These are phyloP conservation scores for Ganoderma lucidum DNA, from an alignment of 1,284 basidiomycete genomes.

Conservation along the genomic window DNA sequence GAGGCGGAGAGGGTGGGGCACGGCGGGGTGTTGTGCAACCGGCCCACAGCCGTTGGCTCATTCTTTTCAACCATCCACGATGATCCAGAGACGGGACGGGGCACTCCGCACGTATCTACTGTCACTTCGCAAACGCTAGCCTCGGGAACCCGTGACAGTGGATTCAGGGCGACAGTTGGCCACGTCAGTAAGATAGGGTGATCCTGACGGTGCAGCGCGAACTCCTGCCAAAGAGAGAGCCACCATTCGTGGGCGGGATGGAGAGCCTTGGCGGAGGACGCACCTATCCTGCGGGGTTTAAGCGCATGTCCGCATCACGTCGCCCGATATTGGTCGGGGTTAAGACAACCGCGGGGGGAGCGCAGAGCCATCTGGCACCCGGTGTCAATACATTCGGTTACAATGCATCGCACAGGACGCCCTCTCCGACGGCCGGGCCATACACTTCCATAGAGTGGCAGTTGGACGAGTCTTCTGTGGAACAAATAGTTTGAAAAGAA, in stretches of 20 bases:
- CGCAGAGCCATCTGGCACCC: not conserved
- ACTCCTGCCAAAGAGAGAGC: not conserved
- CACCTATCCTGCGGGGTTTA: slow-evolving; percentile 28
- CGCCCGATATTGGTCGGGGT: not conserved
- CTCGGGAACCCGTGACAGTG: slow-evolving; percentile 12
- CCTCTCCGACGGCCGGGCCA: not conserved
- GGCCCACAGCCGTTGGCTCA: not conserved
- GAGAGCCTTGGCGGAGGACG: not conserved
- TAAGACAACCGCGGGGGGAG: not conserved
- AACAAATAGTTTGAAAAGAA: not conserved
- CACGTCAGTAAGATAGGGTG: not conserved
- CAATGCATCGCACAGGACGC: not conserved
- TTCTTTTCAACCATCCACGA: slow-evolving; percentile 34
- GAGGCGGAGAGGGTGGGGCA: not conserved
- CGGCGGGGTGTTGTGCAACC: not conserved
- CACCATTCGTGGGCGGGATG: not conserved
- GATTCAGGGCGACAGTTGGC: not conserved
- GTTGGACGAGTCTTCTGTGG: not conserved
- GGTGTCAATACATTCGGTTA: not conserved
- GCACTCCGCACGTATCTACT: slow-evolving; percentile 18
- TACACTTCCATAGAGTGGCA: not conserved
- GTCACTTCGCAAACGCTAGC: not conserved
- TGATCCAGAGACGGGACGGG: slow-evolving; percentile 24
- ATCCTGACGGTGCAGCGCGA: not conserved
- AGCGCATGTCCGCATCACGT: slow-evolving; percentile 26